Evolutionary conservation across 441 rosid species (phyloP), one percentile per base, ranked within the genome.

Genomic region (Corymbia citriodora): DNA sequence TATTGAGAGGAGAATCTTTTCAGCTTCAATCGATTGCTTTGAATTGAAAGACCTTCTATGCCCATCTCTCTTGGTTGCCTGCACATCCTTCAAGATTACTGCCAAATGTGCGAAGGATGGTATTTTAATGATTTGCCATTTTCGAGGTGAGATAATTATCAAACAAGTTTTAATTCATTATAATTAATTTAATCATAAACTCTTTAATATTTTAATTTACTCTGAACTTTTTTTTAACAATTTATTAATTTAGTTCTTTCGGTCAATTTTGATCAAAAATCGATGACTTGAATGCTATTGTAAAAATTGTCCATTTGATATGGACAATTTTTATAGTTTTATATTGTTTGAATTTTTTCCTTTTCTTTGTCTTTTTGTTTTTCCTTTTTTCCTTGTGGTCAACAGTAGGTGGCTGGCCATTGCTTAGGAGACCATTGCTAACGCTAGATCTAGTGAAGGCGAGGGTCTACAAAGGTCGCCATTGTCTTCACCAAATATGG

Each of bases 381-480:
- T 21, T 21, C 12, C 0, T 9, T 57, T 57, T 57, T 57, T 6
- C 29, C 0, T 40, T 33, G 0, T 23, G 23, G 0, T 57, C 29
- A 57, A 10, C 29, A 57, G 23, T 21, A 57, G 0, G 1, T 1
- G 10, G 0, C 63, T 4, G 0, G 63, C 13, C 29, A 12, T 57
- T 29, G 9, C 10, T 57, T 57, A 57, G 25, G 63, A 57, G 63
- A 57, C 63, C 63, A 57, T 57, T 57, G 29, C 3, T 27, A 29
- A 57, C 0, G 0, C 61, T 3, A 23, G 0, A 57, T 57, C 13
- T 57, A 57, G 63, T 6, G 18, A 57, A 29, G 63, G 29, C 63
- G 25, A 23, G 6, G 63, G 13, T 57, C 0, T 0, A 3, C 0
- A 57, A 23, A 3, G 63, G 29, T 57, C 0, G 0, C 4, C 0